Evolutionary conservation across 202 grass and related monocot genomes (phyloP).

Genomic region (Setaria italica): DNA sequence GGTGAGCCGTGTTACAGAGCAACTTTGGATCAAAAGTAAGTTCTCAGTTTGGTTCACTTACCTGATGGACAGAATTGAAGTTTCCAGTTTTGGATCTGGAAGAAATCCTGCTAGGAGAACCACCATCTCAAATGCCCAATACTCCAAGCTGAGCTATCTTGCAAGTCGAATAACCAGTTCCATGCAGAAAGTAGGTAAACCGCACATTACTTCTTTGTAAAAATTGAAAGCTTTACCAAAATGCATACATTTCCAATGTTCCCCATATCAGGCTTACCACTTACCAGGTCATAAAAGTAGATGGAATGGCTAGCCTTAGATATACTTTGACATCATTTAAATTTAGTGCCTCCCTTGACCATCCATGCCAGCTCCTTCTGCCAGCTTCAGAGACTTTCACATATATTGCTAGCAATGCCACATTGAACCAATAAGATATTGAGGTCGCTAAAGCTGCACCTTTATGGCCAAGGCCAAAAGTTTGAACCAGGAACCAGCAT

Average conservation of each 20-base stretch:
- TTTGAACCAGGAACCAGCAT: conserved; percentile 72
- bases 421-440: conserved; percentile 91
- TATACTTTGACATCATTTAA: conserved; percentile 64
- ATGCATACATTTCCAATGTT: not conserved
- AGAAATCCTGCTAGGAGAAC: conserved; percentile 95
- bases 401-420: conserved; percentile 68
- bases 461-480: conserved; percentile 60
- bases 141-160: conserved; percentile 80
- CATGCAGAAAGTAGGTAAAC: conserved; percentile 36
- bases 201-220: not conserved
- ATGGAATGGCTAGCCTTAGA: conserved; percentile 86
- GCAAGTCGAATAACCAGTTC: conserved; percentile 35
- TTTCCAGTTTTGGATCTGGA: conserved; percentile 90
- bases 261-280: conserved; percentile 64
- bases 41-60: conserved; percentile 40
- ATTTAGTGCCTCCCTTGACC: conserved; percentile 58
- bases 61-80: conserved; percentile 96
- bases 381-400: conserved; percentile 71
- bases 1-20: not conserved
- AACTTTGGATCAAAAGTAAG: conserved; percentile 7
- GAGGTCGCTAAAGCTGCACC: conserved; percentile 79
- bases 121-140: conserved; percentile 99
- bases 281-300: conserved; percentile 95
- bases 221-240: no score
- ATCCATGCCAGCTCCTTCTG: conserved; percentile 62